Base-by-base conservation (phyloP, 2,329 filamentous ascomycete genomes). In the Harringtonia lauricola region DNA sequence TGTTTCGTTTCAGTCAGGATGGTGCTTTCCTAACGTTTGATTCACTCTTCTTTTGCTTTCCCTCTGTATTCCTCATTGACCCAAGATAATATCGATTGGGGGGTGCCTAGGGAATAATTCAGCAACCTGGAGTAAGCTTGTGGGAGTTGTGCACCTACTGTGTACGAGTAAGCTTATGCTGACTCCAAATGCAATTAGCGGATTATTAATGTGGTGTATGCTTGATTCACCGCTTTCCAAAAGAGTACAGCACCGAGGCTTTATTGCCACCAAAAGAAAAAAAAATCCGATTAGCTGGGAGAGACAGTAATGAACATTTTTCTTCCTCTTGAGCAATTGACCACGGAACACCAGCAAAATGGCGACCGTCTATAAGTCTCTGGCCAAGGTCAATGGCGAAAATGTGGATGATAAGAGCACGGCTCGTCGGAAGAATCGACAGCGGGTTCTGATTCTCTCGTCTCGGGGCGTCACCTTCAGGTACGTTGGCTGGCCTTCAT, bases 401-500 rank as follows among this genome's bases (percentile, higher is more conserved):
- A 73, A 74, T 52, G 58, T 64, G 41, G 71, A 77, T 52, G 63
- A 52, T 19, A 41, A 37, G 28, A 52, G 49, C 28, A 49, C 47
- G 15, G 39, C 60, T 28, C 64, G 62, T 14, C 41, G 65, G 59
- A 83, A 73, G 64, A 83, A 80, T 59, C 81, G 77, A 67, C 79
- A 82, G 63, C 72, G 88, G 56, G 85, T 96, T 42, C 71, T 98
- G 51, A 89, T 96, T 57, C 72, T 98, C 54, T 92, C 86, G 22
- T 95, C 89, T 21, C 74, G 92, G 68, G 92, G 92, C 51, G 86
- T 96, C 42, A 95, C 90, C 29, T 88, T 86, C 64, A 76, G 84
- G 83, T 88, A 67, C 48, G 46, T 36, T 21, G 4, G n/a, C 21
- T 21, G n/a, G 3, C 35, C 6, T 43, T 28, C 8, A 21, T 36